Base-by-base conservation (phyloP, 805 yeast species). In the Pichia gijzeniarum region DNA sequence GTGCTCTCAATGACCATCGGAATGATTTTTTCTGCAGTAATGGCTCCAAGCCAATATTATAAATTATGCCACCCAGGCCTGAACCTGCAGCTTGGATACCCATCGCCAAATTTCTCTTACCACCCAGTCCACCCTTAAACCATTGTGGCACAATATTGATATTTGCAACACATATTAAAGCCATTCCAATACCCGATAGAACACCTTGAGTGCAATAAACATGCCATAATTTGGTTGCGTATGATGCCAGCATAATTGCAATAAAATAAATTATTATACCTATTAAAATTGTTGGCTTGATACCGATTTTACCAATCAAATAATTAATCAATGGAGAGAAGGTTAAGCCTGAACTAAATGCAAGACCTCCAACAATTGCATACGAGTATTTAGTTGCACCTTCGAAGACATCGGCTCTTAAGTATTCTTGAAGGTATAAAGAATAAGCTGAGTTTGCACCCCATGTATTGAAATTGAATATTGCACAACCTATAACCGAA, bases 371-470 rank as follows among this genome's bases (percentile, higher is more conserved):
- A 47, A 84, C 72, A 35, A 76, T 64, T 12, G 87, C 85, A 59
- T 73, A 84, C 48, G 80, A 85, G 45, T 75, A 63, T 41, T 73
- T 73, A 1, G 71, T 58, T 0, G 82, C 81, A 2, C 81, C 85
- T 0, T 66, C 63, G 51, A 79, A 82, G 0, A 70, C 63, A 38
- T 73, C 61, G 43, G 72, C 57, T 36, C 73, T 71, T 19, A 82
- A 51, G 55, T 80, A 84, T 50, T 69, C 71, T 1, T 83, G 71
- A 20, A 83, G 64, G 51, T 79, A 81, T 5, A 84, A 73, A 25
- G 87, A 82, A 57, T 72, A 84, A 3, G 81, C 83, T 5, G 78
- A 66, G 51, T 82, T 82, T 51, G 83, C 74, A 14, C 93, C 93
- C 90, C 91, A 84, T 0, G 86, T 75, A 33, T 74, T 68, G 51